phyloP scores from a whole-genome alignment of 177 flowering plant species.

The Vitis hybrid region DNA sequence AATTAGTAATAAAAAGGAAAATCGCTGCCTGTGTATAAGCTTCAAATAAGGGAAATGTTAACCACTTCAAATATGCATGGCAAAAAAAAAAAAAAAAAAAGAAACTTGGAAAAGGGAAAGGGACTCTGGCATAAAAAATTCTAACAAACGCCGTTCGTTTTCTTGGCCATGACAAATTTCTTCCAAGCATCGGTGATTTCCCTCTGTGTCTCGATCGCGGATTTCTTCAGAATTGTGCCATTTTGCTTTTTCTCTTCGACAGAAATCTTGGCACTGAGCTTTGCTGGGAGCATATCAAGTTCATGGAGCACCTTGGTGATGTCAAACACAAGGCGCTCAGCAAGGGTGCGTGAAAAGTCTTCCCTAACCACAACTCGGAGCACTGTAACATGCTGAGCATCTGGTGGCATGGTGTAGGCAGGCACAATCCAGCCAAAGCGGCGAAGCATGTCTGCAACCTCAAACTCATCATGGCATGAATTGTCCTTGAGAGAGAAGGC shows the following conservation, averaged over 20 bases:
- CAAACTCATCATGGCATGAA: no score
- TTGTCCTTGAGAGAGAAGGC: slow-evolving; percentile 73
- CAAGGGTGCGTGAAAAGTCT: slow-evolving; percentile 64
- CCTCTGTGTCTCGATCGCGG: slow-evolving; percentile 45
- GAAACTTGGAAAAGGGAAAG: no score
- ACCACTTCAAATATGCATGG: no score
- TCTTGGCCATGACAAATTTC: slow-evolving; percentile 45
- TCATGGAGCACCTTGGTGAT: slow-evolving; percentile 49
- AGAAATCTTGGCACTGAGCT: slow-evolving; percentile 19
- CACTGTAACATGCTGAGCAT: slow-evolving; percentile 59
- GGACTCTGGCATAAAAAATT: no score
- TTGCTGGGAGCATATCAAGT: slow-evolving; percentile 48
- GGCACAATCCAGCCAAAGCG: slow-evolving; percentile 76
- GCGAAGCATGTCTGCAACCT: no score
- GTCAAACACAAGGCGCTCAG: slow-evolving; percentile 60
- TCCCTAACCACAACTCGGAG: slow-evolving; percentile 60
- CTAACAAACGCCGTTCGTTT: slow-evolving; percentile 19
- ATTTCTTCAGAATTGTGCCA: slow-evolving; percentile 16
- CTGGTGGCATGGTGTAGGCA: slow-evolving; percentile 72
- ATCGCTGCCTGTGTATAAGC: no score
- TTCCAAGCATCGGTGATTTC: slow-evolving; percentile 57
- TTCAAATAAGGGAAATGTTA: no score
- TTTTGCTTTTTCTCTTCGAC: slow-evolving; percentile 14
- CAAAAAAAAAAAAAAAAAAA: no score
- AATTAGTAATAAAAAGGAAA: no score